Base-by-base conservation (phyloP, 371 early-diverging fungal species). In the Circinella umbellata region DNA sequence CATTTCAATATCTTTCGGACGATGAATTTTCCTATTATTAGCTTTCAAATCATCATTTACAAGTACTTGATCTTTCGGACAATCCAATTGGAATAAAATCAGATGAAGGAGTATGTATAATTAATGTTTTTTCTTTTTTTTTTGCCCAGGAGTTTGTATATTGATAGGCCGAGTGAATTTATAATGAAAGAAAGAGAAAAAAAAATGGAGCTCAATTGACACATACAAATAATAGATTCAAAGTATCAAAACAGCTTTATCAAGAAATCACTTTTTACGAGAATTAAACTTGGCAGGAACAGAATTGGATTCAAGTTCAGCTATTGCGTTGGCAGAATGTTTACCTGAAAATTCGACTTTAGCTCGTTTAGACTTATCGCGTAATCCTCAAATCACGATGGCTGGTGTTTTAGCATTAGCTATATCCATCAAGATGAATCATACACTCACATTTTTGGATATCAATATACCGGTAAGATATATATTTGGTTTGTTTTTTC, bases 331-430 rank as follows among this genome's bases (percentile, higher is more conserved):
- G 34, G 94, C 95, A 10, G 95, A 95, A 78, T 81, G 87, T 54
- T 73, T 95, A 67, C 93, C 95, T 3, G 91, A 93, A 64, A 91
- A 89, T 18, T 75, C 75, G 9, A 68, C 82, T 37, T 77, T 95
- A 34, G 75, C 81, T 47, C 86, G 90, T 66, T 80, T 95, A 67
- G 93, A 95, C 71, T 76, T 95, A 48, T 89, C 93, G 5, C 81
- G 85, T 37, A 95, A 95, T 76, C 90, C 91, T 0, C 76, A 81
- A 10, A 89, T 95, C 62, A 90, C 89, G 54, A 82, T 90, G 79
- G 94, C 93, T 0, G 95, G 95, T 34, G 79, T 92, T 13, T 86
- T 95, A 85, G 95, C 94, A 3, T 78, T 95, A 18, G 80, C 93
- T 4, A 88, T 91, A 18, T 91, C 92, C 18, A 86, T 95, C 62